Evolutionary conservation across 192 early-diverging fungal species (phyloP).

Genomic region (Cetraspora pellucida): DNA sequence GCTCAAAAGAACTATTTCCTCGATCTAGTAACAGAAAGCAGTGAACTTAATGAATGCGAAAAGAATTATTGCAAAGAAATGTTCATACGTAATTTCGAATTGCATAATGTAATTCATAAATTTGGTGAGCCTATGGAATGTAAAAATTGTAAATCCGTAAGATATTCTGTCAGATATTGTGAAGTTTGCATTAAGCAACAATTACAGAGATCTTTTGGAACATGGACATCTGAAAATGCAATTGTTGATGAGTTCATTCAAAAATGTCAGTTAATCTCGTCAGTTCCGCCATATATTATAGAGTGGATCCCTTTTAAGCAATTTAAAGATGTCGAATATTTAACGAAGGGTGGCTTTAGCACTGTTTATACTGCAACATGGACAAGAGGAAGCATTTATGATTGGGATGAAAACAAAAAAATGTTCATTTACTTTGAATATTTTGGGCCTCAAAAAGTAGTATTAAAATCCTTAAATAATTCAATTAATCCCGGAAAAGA

Average conservation of each 20-base stretch:
- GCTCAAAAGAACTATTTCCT: background rate
- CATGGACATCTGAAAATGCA: background rate
- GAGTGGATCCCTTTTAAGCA: slow-evolving; percentile 25
- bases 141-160: background rate
- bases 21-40: background rate
- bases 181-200: background rate
- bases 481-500: background rate
- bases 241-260: slow-evolving; percentile 12
- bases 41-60: background rate
- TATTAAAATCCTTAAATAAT: background rate
- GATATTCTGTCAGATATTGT: slow-evolving; percentile 9
- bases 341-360: slow-evolving; percentile 1
- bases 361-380: slow-evolving; percentile 9
- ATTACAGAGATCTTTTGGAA: background rate
- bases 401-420: background rate
- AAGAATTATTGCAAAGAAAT: background rate
- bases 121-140: background rate
- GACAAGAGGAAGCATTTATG: background rate
- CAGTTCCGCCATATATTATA: background rate
- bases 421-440: too few species aligned
- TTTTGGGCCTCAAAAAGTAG: background rate
- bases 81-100: background rate
- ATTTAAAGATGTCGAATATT: background rate
- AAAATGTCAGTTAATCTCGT: background rate
- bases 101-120: background rate